phyloP scores from a whole-genome alignment of 2,329 filamentous ascomycete species.

The Fonsecaea multimorphosa region DNA sequence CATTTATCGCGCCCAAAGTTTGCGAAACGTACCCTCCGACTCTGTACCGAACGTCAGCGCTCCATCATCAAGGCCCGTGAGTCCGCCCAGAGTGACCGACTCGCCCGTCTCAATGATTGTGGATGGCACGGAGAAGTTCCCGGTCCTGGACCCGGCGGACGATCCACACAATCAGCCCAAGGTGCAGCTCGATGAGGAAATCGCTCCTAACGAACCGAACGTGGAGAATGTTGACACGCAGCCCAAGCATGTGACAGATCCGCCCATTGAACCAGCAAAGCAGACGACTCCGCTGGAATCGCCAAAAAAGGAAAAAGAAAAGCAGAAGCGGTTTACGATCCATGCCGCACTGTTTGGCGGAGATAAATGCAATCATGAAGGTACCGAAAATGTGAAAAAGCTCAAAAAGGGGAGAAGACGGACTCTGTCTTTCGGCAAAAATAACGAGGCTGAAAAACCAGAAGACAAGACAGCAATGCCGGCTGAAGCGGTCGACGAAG shows the following conservation, averaged over 20 bases:
- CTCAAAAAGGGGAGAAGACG: conserved; percentile 30
- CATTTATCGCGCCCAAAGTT: conserved; percentile 20
- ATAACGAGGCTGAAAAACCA: conserved; percentile 1
- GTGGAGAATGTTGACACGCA: neutral
- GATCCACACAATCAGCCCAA: conserved; percentile 37
- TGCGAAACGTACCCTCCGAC: conserved; percentile 23
- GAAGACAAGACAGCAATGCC: neutral
- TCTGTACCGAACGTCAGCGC: conserved; percentile 29
- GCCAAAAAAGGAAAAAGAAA: conserved; percentile 33
- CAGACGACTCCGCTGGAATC: conserved; percentile 12
- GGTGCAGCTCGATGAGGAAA: conserved; percentile 25
- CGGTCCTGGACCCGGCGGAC: conserved; percentile 29
- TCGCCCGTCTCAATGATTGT: conserved; percentile 38
- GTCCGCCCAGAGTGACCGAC: conserved; percentile 34
- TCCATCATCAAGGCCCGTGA: conserved; percentile 28
- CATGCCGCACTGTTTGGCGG: conserved; percentile 26
- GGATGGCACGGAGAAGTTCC: conserved; percentile 27
- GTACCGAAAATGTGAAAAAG: conserved; percentile 20
- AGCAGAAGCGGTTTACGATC: conserved; percentile 31
- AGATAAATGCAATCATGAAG: conserved; percentile 23
- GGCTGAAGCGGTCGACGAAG: conserved; percentile 2
- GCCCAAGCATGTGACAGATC: neutral
- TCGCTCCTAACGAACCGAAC: conserved; percentile 1
- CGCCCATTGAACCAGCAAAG: neutral
- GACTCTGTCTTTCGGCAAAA: conserved; percentile 27